Conservation (phyloP, 2,329 filamentous ascomycete species). For the Nannizziopsis arthrosporioides region DNA sequence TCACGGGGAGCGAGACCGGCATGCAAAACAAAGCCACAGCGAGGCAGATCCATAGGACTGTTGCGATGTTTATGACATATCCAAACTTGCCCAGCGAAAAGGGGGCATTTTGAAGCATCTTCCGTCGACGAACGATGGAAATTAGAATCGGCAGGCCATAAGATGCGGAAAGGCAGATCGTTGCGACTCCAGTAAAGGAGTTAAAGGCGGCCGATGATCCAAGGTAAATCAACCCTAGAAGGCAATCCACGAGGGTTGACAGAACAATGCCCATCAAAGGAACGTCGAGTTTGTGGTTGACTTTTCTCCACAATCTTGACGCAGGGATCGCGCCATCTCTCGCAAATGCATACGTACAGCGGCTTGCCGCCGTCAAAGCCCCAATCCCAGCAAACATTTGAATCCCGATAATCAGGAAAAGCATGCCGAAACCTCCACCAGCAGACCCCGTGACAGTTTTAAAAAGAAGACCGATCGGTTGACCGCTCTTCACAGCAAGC, state of each 20-base stretch:
- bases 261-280: constrained; percentile 59
- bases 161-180: constrained; percentile 63
- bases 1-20: constrained; percentile 51
- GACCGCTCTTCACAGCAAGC: constrained; percentile 55
- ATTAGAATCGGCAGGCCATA: constrained; percentile 68
- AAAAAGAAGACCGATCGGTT: constrained; percentile 66
- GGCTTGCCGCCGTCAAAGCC: constrained; percentile 59
- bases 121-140: constrained; percentile 54
- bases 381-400: constrained; percentile 65
- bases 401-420: constrained; percentile 66
- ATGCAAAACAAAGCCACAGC: constrained; percentile 66
- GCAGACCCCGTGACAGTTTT: constrained; percentile 62
- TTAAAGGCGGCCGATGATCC: constrained; percentile 66
- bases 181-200: constrained; percentile 68
- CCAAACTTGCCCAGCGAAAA: constrained; percentile 61
- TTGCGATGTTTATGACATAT: constrained; percentile 54
- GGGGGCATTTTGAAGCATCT: constrained; percentile 51
- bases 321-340: constrained; percentile 64
- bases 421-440: constrained; percentile 60
- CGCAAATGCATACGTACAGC: constrained; percentile 66
- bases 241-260: constrained; percentile 55
- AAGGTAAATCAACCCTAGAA: constrained; percentile 69
- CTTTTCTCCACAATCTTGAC: constrained; percentile 52
- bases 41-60: constrained; percentile 58
- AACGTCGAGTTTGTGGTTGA: constrained; percentile 55